A percentile compares a stretch with the other conserved stretches of the same genome.
Evolutionary conservation across 495 filamentous ascomycete species (phyloP).

Genomic region (Penicillium cataractarum): DNA sequence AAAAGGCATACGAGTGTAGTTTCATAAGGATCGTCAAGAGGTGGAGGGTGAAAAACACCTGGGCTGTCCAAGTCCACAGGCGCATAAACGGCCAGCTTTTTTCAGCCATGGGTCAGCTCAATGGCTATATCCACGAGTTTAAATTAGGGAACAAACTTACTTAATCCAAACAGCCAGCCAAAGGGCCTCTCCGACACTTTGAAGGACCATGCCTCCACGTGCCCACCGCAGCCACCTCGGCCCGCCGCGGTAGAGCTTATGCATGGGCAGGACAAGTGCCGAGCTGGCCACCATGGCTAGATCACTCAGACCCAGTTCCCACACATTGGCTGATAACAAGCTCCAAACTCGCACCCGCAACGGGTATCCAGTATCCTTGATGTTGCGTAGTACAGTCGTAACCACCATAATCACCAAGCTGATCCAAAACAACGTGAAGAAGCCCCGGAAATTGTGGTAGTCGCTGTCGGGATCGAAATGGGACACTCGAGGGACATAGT

Average conservation of each 20-base stretch:
- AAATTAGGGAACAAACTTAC: conserved; percentile 40
- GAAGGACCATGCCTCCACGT: conserved; percentile 73
- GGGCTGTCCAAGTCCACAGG: conserved; percentile 92
- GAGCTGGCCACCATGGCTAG: conserved; percentile 80
- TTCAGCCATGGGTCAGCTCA: conserved; percentile 23
- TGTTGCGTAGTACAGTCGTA: conserved; percentile 85
- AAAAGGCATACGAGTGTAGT: conserved; percentile 97
- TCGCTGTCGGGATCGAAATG: conserved; percentile 94
- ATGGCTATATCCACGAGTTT: conserved; percentile 7
- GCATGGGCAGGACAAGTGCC: conserved; percentile 71
- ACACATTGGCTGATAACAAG: conserved; percentile 82
- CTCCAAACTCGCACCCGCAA: conserved; percentile 83
- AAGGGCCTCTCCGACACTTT: conserved; percentile 75
- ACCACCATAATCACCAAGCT: conserved; percentile 95
- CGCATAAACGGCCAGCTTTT: conserved; percentile 77
- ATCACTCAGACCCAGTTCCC: conserved; percentile 84
- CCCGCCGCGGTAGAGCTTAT: conserved; percentile 62
- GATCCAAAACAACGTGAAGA: conserved; percentile 98
- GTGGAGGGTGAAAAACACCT: conserved; percentile 93
- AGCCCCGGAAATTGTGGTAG: conserved; percentile 92
- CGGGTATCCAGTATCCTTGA: conserved; percentile 90
- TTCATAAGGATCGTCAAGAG: conserved; percentile 94
- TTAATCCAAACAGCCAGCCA: conserved; percentile 87
- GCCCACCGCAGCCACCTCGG: conserved; percentile 69
- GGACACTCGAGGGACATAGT: conserved; percentile 89